Conservation (phyloP, 148 eudicot genomes). For the Rhododendron ovatum region DNA sequence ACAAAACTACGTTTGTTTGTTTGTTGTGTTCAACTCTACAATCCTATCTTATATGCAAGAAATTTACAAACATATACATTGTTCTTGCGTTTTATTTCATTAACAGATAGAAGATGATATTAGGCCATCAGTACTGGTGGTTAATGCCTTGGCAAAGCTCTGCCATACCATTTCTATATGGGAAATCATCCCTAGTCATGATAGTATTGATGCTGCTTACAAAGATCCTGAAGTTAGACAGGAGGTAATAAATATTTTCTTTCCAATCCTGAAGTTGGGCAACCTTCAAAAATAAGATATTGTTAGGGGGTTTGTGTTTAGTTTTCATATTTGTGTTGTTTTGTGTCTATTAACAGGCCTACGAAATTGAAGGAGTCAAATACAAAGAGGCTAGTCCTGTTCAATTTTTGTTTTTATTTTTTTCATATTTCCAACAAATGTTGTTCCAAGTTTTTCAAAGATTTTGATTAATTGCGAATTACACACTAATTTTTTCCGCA, state of each 20-base stretch:
- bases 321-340: not conserved
- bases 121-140: slow-evolving; percentile 52
- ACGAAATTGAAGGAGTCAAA: slow-evolving; percentile 1
- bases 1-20: no score
- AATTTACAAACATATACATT: not conserved
- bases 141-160: slow-evolving; percentile 39
- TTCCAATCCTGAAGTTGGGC: no score
- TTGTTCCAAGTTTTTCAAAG: not conserved
- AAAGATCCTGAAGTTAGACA: slow-evolving; percentile 42
- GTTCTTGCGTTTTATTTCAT: not conserved
- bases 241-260: slow-evolving; percentile 32
- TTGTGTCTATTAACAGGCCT: not conserved
- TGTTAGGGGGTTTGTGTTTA: not conserved
- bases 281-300: not conserved
- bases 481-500: not conserved
- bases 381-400: slow-evolving; percentile 11
- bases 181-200: slow-evolving; percentile 71
- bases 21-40: no score
- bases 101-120: slow-evolving; percentile 64
- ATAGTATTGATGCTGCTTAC: slow-evolving; percentile 64
- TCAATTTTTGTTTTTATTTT: not conserved
- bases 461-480: not conserved
- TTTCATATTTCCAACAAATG: not conserved
- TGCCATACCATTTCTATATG: slow-evolving; percentile 55
- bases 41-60: not conserved